Percentiles rank a stretch among this genome's conserved stretches.
phyloP scores from a whole-genome alignment of 257 asterid species.

The Salvia splendens region DNA sequence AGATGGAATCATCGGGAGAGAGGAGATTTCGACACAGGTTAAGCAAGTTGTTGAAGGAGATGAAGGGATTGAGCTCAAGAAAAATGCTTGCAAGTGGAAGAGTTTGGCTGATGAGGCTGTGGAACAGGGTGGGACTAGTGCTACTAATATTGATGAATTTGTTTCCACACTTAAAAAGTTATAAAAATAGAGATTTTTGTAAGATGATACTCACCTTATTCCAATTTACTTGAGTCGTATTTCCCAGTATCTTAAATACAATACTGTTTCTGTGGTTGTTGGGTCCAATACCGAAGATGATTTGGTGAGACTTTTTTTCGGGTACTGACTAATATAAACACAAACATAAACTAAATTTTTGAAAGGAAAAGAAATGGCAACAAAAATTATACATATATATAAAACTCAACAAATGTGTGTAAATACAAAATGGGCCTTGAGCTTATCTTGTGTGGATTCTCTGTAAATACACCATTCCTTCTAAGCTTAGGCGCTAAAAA shows the following conservation, averaged over 20 bases:
- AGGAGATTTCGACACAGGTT: conserved; percentile 38
- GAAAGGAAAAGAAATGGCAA: too few species aligned
- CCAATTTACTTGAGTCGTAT: too few species aligned
- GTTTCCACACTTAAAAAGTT: conserved; percentile 22
- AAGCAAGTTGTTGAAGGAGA: conserved; percentile 34
- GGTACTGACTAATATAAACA: too few species aligned
- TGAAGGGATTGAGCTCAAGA: conserved; percentile 25
- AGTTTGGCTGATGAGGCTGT: conserved; percentile 40
- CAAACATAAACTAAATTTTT: too few species aligned
- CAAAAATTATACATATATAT: not conserved
- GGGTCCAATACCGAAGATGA: too few species aligned
- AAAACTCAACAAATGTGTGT: not conserved
- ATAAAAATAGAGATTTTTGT: too few species aligned
- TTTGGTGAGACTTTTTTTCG: too few species aligned
- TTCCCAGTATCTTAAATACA: too few species aligned
- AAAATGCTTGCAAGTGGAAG: conserved; percentile 36
- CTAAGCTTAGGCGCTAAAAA: not conserved
- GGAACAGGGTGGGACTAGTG: conserved; percentile 42
- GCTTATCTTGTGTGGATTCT: conserved; percentile 19
- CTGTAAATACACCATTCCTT: conserved; percentile 10
- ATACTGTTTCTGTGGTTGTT: too few species aligned
- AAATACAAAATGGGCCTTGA: conserved; percentile 24
- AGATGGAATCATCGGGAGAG: conserved; percentile 34
- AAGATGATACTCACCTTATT: too few species aligned
- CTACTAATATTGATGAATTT: conserved; percentile 42